Conservation (phyloP, 306 rosid species). For the Casuarina glauca region DNA sequence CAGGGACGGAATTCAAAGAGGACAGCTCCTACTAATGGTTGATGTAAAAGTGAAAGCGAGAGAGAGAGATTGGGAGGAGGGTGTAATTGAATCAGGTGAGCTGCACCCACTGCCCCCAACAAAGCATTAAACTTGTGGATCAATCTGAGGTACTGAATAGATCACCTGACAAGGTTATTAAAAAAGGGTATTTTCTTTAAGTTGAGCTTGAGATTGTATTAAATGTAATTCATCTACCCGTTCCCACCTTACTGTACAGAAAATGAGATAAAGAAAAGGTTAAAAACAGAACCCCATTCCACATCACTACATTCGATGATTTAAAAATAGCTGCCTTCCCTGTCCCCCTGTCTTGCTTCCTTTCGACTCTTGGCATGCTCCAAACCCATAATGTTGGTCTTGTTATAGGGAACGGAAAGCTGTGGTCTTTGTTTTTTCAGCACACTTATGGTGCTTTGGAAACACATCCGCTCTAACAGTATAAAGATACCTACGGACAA, state of each 20-base stretch:
- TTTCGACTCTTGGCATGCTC: conserved; percentile 13
- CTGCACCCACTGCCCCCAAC: neutral
- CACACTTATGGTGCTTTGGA: neutral
- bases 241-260: too few species aligned
- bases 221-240: neutral
- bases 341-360: neutral
- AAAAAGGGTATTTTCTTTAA: neutral
- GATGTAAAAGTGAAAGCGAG: neutral
- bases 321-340: neutral
- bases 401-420: neutral
- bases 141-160: neutral
- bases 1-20: too few species aligned
- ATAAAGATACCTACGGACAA: neutral
- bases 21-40: too few species aligned
- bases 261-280: neutral
- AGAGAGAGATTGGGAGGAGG: neutral
- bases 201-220: neutral
- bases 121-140: neutral
- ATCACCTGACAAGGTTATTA: neutral
- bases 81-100: neutral
- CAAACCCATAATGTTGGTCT: conserved; percentile 4
- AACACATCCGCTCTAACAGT: neutral
- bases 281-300: neutral
- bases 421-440: neutral
- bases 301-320: neutral